Evolutionary conservation across 2,329 filamentous ascomycete genomes (phyloP), one percentile per base, ranked within the genome.

Genomic region (Chaetomiaceae sp.): DNA sequence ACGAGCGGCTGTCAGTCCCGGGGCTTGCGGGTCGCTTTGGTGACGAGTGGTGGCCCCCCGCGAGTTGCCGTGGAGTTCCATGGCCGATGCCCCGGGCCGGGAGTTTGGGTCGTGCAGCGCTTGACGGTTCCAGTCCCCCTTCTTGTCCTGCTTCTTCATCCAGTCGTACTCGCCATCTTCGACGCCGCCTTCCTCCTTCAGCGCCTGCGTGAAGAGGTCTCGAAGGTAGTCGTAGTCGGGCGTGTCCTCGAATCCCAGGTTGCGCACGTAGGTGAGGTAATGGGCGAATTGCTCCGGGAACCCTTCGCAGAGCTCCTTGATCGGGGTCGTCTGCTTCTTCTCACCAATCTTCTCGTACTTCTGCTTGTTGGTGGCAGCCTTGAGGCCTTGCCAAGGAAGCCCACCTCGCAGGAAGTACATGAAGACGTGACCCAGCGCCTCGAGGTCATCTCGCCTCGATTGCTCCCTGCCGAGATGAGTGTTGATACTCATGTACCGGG

Each of bases 311-410:
- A 98, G 80, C 60, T 98, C 93, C 73, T 96, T 95, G 72, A 98
- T 94, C 5, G 81, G 80, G 18, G 93, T 97, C 0, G 91, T 96
- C 73, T 97, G 93, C 75, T 98, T 98, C 84, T 98, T 97, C 76
- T 98, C 91, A 37, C 93, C 93, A 68, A 98, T 98, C 78, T 97
- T 97, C 72, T 98, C 93, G 66, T 98, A 98, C 73, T 98, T 98
- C 66, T 98, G 93, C 80, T 98, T 84, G 68, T 85, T 85, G 38
- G 82, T 85, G 24, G 81, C 82, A 64, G 82, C 81, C 70, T 86
- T 86, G 53, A 86, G 70, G 9, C 81, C 82, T 63, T 86, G 81
- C 82, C 83, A 86, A 29, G 83, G 82, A 45, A 86, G 71, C 7
- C 79, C 80, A 38, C 83, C 83, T n/a, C 81, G 74, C 36, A 86